Evolutionary conservation across 2,329 filamentous ascomycete genomes (phyloP), one percentile per base, ranked within the genome.

Genomic region (Cordyceps fumosorosea): DNA sequence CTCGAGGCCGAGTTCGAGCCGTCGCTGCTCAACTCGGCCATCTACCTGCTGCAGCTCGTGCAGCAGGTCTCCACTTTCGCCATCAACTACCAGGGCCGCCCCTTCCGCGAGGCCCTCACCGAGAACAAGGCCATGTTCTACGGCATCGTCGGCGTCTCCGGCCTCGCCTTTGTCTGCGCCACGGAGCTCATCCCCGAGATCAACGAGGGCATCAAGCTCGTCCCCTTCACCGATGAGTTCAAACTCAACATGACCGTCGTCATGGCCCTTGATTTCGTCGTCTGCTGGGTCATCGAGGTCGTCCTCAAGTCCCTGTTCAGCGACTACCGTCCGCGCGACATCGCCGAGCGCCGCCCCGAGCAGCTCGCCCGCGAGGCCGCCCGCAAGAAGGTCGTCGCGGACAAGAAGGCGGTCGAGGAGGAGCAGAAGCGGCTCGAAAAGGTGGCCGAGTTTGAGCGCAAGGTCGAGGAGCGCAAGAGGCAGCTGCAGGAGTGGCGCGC

Each of bases 81-180:
- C 64, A 96, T 99, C 81, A 99, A 99, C 81, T 99, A 99, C 80
- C 95, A 99, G 77, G 95, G 95, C 63, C 89, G 95, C 11, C 95
- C 95, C 14, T 99, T 99, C 89, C 90, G 95, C 64, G 95, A 99
- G 78, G 90, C 89, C 24, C 91, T 99, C 67, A 88, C 89, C 5
- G 95, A 97, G 78, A 99, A 99, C 81, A 89, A 87, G 75, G 92
- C 91, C 74, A 99, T 99, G 95, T 99, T 95, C 80, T 99, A 90
- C 82, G 95, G 95, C 64, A 91, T 99, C 62, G 80, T 99, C 47
- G 89, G 89, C 66, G 93, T 97, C 18, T 91, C 91, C 0, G 91
- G 82, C 48, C 90, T 99, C 34, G 93, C 95, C 6, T 98, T 99
- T 76, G 88, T 89, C 53, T 97, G 93, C 77, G 93, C 93, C 7